These are phyloP conservation scores for Globisporangium okanoganense DNA, from an alignment of 352 stramenopile species.

Conservation along the genomic window DNA sequence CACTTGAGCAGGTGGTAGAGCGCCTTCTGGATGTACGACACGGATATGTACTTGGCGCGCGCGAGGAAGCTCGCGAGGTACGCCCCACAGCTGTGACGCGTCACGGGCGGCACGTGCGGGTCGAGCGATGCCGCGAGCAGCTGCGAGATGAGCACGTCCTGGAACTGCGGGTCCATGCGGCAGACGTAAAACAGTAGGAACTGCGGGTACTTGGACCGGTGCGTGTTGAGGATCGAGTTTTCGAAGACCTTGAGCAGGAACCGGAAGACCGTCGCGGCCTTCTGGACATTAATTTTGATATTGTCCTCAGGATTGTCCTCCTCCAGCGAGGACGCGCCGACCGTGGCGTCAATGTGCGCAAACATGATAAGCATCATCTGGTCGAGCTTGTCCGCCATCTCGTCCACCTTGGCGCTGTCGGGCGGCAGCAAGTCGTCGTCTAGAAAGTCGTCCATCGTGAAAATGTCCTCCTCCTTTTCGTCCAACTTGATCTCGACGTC, in stretches of 20 bases:
- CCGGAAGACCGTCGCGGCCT: slow-evolving; percentile 66
- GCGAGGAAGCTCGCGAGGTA: slow-evolving; percentile 97
- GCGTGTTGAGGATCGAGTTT: slow-evolving; percentile 83
- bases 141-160: slow-evolving; percentile 83
- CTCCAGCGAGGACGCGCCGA: slow-evolving; percentile 5
- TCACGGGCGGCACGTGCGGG: slow-evolving; percentile 81
- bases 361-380: slow-evolving; percentile 89
- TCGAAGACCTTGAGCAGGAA: slow-evolving; percentile 83
- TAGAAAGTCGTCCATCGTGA: slow-evolving; percentile 79
- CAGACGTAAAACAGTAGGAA: slow-evolving; percentile 91
- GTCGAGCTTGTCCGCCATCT: slow-evolving; percentile 87
- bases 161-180: slow-evolving; percentile 66
- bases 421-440: slow-evolving; percentile 72
- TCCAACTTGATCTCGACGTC: slow-evolving; percentile 90
- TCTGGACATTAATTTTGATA: slow-evolving; percentile 21
- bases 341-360: slow-evolving; percentile 63
- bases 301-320: background rate
- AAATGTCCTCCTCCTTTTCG: slow-evolving; percentile 80
- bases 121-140: slow-evolving; percentile 72
- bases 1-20: slow-evolving; percentile 92
- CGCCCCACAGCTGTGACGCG: slow-evolving; percentile 91
- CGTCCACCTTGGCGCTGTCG: slow-evolving; percentile 47
- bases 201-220: slow-evolving; percentile 92
- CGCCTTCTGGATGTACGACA: slow-evolving; percentile 91
- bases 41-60: slow-evolving; percentile 91